These are phyloP conservation scores for Cladosporium oxysporum DNA, from an alignment of 2,329 filamentous ascomycete genomes.

Conservation along the genomic window DNA sequence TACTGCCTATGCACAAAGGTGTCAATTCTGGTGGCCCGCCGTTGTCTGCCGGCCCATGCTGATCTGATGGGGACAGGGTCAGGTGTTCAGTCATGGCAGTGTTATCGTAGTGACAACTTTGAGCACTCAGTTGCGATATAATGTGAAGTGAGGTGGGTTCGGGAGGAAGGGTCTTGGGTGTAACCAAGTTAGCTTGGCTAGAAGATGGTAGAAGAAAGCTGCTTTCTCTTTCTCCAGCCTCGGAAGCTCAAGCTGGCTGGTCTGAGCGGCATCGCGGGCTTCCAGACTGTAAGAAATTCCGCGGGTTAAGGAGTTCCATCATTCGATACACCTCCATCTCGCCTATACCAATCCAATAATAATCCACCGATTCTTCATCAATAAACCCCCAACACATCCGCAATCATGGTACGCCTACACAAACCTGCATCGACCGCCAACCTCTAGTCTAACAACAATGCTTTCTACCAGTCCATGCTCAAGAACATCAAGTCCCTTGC, in stretches of 20 bases:
- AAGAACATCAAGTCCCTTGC: constrained; percentile 94
- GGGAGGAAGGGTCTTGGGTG: not conserved
- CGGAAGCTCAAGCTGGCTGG: not conserved
- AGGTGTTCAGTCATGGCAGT: not conserved
- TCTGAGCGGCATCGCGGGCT: constrained; percentile 9
- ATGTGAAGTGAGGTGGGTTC: not conserved
- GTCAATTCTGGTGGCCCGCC: constrained; percentile 2
- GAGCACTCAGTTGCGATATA: not conserved
- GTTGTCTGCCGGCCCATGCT: not conserved
- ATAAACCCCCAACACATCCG: not conserved
- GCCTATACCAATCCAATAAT: constrained; percentile 1
- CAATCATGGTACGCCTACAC: constrained; percentile 31
- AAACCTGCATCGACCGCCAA: not conserved
- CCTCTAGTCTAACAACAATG: constrained; percentile 1
- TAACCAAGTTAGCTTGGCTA: not conserved
- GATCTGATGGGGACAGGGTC: not conserved
- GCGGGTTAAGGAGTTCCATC: constrained; percentile 11
- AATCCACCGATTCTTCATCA: constrained; percentile 4
- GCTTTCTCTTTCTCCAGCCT: not conserved
- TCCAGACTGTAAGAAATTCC: constrained; percentile 12
- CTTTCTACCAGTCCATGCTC: constrained; percentile 57
- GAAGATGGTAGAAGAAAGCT: constrained; percentile 10
- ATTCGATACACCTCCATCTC: constrained; percentile 19
- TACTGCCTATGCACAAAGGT: constrained; percentile 31
- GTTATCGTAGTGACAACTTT: not conserved